Evolutionary conservation across 2,329 filamentous ascomycete species (phyloP), one percentile per base, ranked within the genome.

Genomic region (Colletotrichum lini): DNA sequence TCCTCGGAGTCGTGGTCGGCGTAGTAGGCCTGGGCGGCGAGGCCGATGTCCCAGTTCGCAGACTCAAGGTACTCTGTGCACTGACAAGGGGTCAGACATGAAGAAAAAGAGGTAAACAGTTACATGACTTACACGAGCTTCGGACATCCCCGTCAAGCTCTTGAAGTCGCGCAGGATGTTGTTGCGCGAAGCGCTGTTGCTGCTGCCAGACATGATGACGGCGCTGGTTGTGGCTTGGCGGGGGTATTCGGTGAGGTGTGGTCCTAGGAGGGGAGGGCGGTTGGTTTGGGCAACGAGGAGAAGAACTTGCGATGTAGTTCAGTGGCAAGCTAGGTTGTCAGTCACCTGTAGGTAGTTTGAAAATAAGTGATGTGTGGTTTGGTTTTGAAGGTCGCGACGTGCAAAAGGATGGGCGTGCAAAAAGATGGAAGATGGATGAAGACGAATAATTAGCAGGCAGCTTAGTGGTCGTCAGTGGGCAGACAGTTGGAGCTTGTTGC

Each of bases 61-160:
- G 87, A 86, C 26, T 85, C 84, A 9, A 96, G 89, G 75, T 93
- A 93, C 72, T 91, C 86, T 67, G 85, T 85, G 57, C 93, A 93
- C 92, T 95, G 73, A 40, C 3, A n/a, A 16, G 10, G 30, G 40
- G 44, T 69, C 18, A 65, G 18, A 16, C 2, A 38, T 49, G 44
- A 44, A 66, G 38, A 70, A 73, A 42, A 72, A 2, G 2, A 4
- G n/a, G 5, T 45, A 40, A 30, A 23, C 9, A 10, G 50, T 16
- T 65, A 12, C 2, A 42, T 18, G 13, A 18, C 71, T 38, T 67
- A 74, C 73, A 23, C 68, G 68, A 49, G 68, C 73, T 26, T 74
- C 64, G 6, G 67, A 45, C 21, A 72, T 62, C 2, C 71, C 67
- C 7, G 67, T 74, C 21, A 74, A 42, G 54, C n/a, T 64, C 44